Base-by-base conservation (phyloP, 1,284 basidiomycete species). In the Cutaneotrichosporon arboriforme region DNA sequence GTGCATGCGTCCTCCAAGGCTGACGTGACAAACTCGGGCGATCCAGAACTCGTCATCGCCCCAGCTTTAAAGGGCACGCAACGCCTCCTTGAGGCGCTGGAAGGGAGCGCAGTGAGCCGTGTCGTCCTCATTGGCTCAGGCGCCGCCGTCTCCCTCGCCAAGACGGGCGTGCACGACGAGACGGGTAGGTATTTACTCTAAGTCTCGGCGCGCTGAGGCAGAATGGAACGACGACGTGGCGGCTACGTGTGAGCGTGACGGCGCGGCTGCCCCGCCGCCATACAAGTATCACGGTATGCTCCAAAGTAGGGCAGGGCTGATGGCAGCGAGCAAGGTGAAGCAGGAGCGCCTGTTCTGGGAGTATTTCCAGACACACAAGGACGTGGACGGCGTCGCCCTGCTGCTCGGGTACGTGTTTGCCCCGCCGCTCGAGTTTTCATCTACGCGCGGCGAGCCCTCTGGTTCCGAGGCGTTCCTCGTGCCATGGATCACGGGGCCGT, bases 291-390 rank as follows among this genome's bases (percentile, higher is more conserved):
- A 40, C 18, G 39, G 36, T 37, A 18, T 7, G 36, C 5, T 14
- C 13, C 14, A 35, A 15, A 9, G 33, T 15, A 9, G 8, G 33
- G 33, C 33, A 15, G 33, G 9, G 36, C 36, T 37, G 36, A 37
- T 7, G 36, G 8, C 8, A 4, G 52, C 52, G 22, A 39, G 34
- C 45, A 69, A 69, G 46, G 59, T 53, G 0, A 45, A 61, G 7
- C 59, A 63, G 4, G 67, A 69, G 41, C 59, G 55, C 17, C 55
- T 62, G 10, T 61, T 66, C 2, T 69, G 66, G 67, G 31, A 55
- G 18, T 68, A 62, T 38, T 46, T 60, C 23, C 36, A 47, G 31
- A 23, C 20, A 8, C 39, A 34, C 2, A 2, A n/a, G 20, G 23
- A 8, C 8, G 49, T 33, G 33, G 52, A 54, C 38, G 52, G 47